Percentiles rank a stretch among this genome's conserved stretches.
Conservation (phyloP, 306 rosid species). For the Cicer yamashitae region DNA sequence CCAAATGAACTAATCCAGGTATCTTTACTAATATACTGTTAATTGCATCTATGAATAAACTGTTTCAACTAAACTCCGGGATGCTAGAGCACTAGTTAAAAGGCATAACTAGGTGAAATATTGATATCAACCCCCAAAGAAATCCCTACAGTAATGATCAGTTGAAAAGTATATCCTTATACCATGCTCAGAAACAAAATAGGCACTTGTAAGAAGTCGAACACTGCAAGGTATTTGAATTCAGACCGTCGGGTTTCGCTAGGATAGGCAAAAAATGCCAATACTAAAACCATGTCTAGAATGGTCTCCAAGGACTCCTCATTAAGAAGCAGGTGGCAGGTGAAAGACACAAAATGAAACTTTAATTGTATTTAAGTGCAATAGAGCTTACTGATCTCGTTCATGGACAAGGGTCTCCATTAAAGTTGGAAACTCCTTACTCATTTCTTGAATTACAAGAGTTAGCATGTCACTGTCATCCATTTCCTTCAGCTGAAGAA, state of each 20-base stretch:
- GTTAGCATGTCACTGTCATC: slow-evolving; percentile 91
- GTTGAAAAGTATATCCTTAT: not conserved
- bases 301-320: slow-evolving; percentile 27
- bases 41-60: slow-evolving; percentile 18
- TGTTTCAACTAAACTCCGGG: slow-evolving; percentile 23
- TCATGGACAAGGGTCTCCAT: slow-evolving; percentile 96
- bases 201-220: not conserved
- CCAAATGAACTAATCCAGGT: slow-evolving; percentile 8
- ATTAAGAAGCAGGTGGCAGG: slow-evolving; percentile 19
- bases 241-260: not conserved
- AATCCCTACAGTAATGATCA: not conserved
- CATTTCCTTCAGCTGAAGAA: slow-evolving; percentile 84
- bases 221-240: slow-evolving; percentile 23
- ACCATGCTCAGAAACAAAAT: slow-evolving; percentile 6
- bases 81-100: slow-evolving; percentile 13
- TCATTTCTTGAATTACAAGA: slow-evolving; percentile 89
- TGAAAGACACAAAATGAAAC: slow-evolving; percentile 33
- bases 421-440: slow-evolving; percentile 88
- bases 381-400: slow-evolving; percentile 81
- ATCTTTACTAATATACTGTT: not conserved
- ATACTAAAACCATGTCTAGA: slow-evolving; percentile 30
- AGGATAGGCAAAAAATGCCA: slow-evolving; percentile 22
- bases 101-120: not conserved
- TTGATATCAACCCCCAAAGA: not conserved
- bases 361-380: slow-evolving; percentile 33